A percentile compares a stretch with the other conserved stretches of the same genome.
These are phyloP conservation scores for Mangifera indica DNA, from an alignment of 345 rosid genomes.

Conservation along the genomic window DNA sequence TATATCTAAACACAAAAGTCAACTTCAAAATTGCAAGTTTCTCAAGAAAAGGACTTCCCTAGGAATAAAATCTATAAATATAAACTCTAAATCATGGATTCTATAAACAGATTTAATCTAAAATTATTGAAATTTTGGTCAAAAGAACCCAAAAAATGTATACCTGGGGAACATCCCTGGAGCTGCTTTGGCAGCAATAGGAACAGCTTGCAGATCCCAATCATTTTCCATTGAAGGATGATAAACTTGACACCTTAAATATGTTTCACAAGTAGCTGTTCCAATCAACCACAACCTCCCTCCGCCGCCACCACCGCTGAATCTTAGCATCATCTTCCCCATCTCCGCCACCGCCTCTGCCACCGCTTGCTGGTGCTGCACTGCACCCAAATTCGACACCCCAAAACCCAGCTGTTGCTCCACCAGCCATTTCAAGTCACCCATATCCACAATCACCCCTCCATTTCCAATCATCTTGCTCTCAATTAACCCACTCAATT, in stretches of 20 bases:
- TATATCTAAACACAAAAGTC: background rate
- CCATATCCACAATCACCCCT: conserved; percentile 77
- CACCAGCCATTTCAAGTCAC: conserved; percentile 92
- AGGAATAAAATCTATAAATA: conserved; percentile 16
- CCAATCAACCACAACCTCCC: conserved; percentile 78
- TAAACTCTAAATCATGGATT: conserved; percentile 7
- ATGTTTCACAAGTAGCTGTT: conserved; percentile 95
- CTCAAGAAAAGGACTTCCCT: conserved; percentile 18
- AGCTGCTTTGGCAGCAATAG: conserved; percentile 66
- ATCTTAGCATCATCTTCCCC: conserved; percentile 54
- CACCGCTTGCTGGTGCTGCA: conserved; percentile 30
- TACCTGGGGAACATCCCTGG: conserved; percentile 66
- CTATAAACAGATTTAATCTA: conserved; percentile 17
- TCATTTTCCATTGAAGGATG: conserved; percentile 86
- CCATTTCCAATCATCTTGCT: conserved; percentile 39
- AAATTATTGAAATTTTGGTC: background rate
- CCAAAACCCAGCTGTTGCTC: conserved; percentile 41
- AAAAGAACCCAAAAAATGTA: conserved; percentile 11
- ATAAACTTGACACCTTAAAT: conserved; percentile 85
- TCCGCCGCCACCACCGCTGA: conserved; percentile 35
- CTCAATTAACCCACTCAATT: conserved; percentile 57
- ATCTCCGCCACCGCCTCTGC: conserved; percentile 59
- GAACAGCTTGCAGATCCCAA: conserved; percentile 94
- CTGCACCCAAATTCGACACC: conserved; percentile 4
- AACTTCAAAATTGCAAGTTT: conserved; percentile 8